Evolutionary conservation across 805 yeast species (phyloP).

Genomic region (Starmerella bombicola): DNA sequence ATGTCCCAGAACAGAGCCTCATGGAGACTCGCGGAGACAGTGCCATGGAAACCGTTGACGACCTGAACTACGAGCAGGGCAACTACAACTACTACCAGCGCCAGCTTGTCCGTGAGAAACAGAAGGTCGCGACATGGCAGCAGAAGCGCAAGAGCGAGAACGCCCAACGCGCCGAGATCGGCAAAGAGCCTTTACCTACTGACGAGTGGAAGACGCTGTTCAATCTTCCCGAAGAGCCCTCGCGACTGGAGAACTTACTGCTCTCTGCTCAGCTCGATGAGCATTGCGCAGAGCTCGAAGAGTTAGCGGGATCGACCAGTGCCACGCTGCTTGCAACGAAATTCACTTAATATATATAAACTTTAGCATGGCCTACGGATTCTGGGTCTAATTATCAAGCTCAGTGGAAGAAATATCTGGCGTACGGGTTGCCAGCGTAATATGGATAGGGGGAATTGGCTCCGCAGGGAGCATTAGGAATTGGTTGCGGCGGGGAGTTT

Average conservation of each 20-base stretch:
- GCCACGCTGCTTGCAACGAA: conserved; percentile 11
- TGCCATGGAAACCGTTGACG: conserved; percentile 56
- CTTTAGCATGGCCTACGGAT: too few species aligned
- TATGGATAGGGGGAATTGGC: too few species aligned
- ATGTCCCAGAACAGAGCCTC: conserved; percentile 34
- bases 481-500: too few species aligned
- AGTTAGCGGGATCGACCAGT: conserved; percentile 38
- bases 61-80: conserved; percentile 63
- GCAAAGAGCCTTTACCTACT: conserved; percentile 37
- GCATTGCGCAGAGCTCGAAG: conserved; percentile 59
- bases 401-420: too few species aligned
- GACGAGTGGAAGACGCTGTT: conserved; percentile 57
- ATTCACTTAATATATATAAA: too few species aligned
- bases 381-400: too few species aligned
- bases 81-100: conserved; percentile 75
- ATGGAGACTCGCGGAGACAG: conserved; percentile 42
- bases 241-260: conserved; percentile 59
- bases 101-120: conserved; percentile 53
- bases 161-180: conserved; percentile 43
- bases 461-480: too few species aligned
- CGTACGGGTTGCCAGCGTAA: too few species aligned
- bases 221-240: conserved; percentile 62
- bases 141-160: conserved; percentile 56
- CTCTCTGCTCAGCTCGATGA: conserved; percentile 55
- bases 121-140: conserved; percentile 64